Evolutionary conservation across 768 basidiomycete species (phyloP), one percentile per base, ranked within the genome.

Genomic region (Tylopilus sp.): DNA sequence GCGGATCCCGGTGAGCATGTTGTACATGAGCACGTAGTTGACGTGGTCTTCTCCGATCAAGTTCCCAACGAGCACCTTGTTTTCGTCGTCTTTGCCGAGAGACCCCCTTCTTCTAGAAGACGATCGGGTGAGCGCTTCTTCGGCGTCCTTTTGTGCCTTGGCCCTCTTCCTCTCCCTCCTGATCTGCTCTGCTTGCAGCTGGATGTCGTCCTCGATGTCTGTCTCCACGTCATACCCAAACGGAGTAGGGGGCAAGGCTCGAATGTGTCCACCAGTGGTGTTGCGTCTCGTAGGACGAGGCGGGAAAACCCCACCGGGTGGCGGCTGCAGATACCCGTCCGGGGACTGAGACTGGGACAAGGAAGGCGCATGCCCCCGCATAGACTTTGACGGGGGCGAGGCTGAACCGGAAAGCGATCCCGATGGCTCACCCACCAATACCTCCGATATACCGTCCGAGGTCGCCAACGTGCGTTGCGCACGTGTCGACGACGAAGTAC

Each of bases 21-120:
- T 98, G 76, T 98, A 99, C 97, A 98, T 98, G 64, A 99, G 75
- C 53, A 98, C 91, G 62, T 98, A 99, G 75, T 99, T 99, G 70
- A 89, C 95, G 72, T 99, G 97, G 63, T 85, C 96, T 69, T 98
- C 95, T n/a, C 93, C 92, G 58, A 99, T 97, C 60, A 98, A 74
- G 69, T 98, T 98, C 1, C 97, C 97, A 0, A 98, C 91, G 13
- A 95, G 72, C 5, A 87, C 86, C 48, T 68, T 73, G 26, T 80
- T 73, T 45, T 84, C 83, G 19, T 79, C 77, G 40, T 66, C 71
- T 47, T 57, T 62, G 28, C 54, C 59, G 19, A 55, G 2, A 7
- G 59, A 63, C 24, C 65, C 63, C 17, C 66, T 55, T 21, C 63
- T 66, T 30, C 50, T 55, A 33, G 61, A 61, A 13, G 55, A 53